phyloP scores from a whole-genome alignment of 208 protist species.

The Entamoeba moshkovskii region DNA sequence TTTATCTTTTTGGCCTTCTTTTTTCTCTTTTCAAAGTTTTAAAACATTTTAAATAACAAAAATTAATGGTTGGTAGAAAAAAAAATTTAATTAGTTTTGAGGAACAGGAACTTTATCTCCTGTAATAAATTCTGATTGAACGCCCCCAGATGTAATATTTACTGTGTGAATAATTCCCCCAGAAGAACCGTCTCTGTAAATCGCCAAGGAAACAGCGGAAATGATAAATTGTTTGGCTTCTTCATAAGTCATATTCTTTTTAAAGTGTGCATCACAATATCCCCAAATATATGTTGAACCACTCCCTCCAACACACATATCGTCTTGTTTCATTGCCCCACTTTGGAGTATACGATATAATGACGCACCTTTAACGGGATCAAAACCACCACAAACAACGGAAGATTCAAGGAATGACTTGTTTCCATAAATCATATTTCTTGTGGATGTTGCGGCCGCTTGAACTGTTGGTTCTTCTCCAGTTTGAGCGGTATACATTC shows the following conservation, averaged over 20 bases:
- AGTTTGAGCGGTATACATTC: slow-evolving; percentile 64
- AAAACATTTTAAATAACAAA: no score
- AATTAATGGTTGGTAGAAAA: no score
- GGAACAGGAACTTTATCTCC: neutral
- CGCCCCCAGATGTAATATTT: neutral
- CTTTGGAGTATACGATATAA: slow-evolving; percentile 79
- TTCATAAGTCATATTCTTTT: slow-evolving; percentile 77
- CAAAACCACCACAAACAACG: slow-evolving; percentile 88
- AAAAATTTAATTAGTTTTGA: neutral
- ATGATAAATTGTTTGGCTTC: slow-evolving; percentile 63
- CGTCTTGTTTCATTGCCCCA: slow-evolving; percentile 14
- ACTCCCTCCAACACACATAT: slow-evolving; percentile 41
- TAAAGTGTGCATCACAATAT: slow-evolving; percentile 86
- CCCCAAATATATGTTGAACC: slow-evolving; percentile 93
- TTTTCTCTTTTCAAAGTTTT: no score
- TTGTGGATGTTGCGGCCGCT: slow-evolving; percentile 77
- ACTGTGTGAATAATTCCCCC: slow-evolving; percentile 55
- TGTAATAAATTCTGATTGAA: neutral
- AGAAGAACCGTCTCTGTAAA: slow-evolving; percentile 86
- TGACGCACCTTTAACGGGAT: slow-evolving; percentile 73
- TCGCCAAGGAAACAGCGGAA: slow-evolving; percentile 75
- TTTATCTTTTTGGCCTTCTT: no score
- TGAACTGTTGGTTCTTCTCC: slow-evolving; percentile 65
- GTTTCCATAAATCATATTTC: slow-evolving; percentile 83
- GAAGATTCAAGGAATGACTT: slow-evolving; percentile 78